Evolutionary conservation across 2,329 filamentous ascomycete genomes (phyloP).

Genomic region (Geosmithia morbida): DNA sequence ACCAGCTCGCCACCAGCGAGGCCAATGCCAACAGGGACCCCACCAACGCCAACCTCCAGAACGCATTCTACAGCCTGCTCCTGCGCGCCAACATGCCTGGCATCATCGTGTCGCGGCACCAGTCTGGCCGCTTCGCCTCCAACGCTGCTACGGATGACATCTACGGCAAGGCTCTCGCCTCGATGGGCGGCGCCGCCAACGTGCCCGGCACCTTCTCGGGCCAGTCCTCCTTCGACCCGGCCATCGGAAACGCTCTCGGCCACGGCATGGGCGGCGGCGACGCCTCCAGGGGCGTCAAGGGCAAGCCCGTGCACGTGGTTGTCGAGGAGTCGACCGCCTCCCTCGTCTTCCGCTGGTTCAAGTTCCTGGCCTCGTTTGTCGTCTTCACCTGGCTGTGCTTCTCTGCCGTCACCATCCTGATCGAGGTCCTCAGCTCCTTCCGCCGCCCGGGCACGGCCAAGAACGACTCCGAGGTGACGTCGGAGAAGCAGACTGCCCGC

Average conservation of each 20-base stretch:
- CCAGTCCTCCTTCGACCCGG: conserved; percentile 1
- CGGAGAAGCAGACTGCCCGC: conserved; percentile 79
- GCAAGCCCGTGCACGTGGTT: conserved; percentile 84
- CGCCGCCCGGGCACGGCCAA: conserved; percentile 59
- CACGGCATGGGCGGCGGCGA: conserved; percentile 42
- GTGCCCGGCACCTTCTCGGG: neutral
- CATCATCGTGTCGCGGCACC: conserved; percentile 81
- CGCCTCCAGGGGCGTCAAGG: conserved; percentile 55
- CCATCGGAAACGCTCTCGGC: conserved; percentile 26
- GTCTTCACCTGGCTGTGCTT: conserved; percentile 69
- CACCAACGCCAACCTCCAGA: conserved; percentile 73
- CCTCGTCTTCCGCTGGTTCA: conserved; percentile 80
- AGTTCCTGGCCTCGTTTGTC: conserved; percentile 67
- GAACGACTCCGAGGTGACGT: conserved; percentile 72
- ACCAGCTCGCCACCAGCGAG: conserved; percentile 71
- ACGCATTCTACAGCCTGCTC: conserved; percentile 84
- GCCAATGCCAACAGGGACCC: conserved; percentile 89
- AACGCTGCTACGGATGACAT: conserved; percentile 65
- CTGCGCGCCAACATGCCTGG: conserved; percentile 86
- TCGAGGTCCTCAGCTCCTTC: conserved; percentile 57
- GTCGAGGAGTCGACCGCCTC: conserved; percentile 79
- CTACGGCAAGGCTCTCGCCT: conserved; percentile 58
- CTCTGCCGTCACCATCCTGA: conserved; percentile 63
- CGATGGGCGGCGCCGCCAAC: conserved; percentile 13
- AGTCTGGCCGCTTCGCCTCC: conserved; percentile 70